These are phyloP conservation scores for Agroathelia rolfsii DNA, from an alignment of 1,284 basidiomycete species.

Conservation along the genomic window DNA sequence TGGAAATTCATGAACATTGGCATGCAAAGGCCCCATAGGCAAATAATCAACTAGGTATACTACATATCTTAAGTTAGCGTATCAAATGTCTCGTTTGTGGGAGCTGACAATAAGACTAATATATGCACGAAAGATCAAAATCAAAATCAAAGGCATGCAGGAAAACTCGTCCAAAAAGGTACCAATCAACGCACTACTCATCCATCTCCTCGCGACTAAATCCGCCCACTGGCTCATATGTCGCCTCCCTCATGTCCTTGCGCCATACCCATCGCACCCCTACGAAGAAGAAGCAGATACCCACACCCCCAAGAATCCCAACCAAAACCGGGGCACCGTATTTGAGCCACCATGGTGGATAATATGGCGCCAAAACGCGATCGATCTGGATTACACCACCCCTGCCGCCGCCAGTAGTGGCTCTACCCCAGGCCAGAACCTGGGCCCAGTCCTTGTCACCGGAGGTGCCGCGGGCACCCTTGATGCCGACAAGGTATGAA, in stretches of 20 bases:
- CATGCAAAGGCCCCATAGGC: too few relatives aligned
- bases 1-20: too few relatives aligned
- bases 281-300: conserved; percentile 66
- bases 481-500: conserved; percentile 79
- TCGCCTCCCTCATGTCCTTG: conserved; percentile 67
- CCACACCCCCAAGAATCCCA: conserved; percentile 41
- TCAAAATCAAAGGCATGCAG: too few relatives aligned
- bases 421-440: conserved; percentile 74
- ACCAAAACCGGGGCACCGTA: conserved; percentile 57
- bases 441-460: conserved; percentile 67
- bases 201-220: conserved; percentile 61
- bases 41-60: too few relatives aligned
- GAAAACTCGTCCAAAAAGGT: too few relatives aligned
- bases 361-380: conserved; percentile 74
- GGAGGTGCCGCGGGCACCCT: conserved; percentile 72
- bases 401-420: conserved; percentile 54
- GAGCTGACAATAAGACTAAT: too few relatives aligned
- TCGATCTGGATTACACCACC: conserved; percentile 91
- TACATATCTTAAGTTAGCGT: too few relatives aligned
- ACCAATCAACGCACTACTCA: too few relatives aligned
- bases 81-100: too few relatives aligned
- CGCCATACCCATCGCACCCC: conserved; percentile 56
- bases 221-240: conserved; percentile 76
- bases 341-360: conserved; percentile 72
- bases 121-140: too few relatives aligned